Evolutionary conservation across 2,329 filamentous ascomycete species (phyloP).

Genomic region (Trichoderma oligosporum): DNA sequence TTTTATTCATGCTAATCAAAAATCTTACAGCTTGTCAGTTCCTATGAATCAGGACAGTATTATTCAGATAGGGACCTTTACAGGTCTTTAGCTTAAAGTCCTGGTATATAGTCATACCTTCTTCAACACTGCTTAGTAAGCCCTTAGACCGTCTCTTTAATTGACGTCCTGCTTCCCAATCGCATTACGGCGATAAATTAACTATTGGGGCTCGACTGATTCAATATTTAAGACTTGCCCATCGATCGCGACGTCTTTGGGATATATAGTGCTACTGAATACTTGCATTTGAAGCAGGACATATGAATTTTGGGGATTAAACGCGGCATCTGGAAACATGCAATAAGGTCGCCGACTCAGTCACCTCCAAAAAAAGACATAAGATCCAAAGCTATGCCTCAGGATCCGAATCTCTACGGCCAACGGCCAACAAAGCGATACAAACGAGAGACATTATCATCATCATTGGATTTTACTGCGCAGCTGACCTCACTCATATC

Average conservation of each 20-base stretch:
- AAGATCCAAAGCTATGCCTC: conserved; percentile 47
- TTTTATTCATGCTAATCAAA: no score
- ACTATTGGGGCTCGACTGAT: background rate
- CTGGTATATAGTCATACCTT: no score
- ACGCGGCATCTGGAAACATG: background rate
- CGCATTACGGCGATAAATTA: background rate
- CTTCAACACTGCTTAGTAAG: conserved; percentile 15
- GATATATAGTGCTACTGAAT: background rate
- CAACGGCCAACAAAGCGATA: conserved; percentile 65
- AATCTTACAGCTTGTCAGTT: no score
- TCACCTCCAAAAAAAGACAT: background rate
- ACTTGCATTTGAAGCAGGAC: background rate
- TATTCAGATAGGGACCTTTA: no score
- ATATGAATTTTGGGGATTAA: background rate
- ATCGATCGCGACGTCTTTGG: no score
- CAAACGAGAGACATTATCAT: conserved; percentile 65
- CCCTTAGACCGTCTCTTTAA: background rate
- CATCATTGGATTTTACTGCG: conserved; percentile 79
- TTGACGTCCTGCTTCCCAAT: conserved; percentile 1
- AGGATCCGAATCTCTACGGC: conserved; percentile 73
- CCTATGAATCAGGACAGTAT: no score
- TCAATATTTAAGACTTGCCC: no score
- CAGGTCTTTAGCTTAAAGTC: no score
- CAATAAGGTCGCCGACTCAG: background rate
- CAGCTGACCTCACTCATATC: conserved; percentile 80